These are phyloP conservation scores for Drosera spatulata DNA, from an alignment of 179 eudicot species.

Conservation along the genomic window DNA sequence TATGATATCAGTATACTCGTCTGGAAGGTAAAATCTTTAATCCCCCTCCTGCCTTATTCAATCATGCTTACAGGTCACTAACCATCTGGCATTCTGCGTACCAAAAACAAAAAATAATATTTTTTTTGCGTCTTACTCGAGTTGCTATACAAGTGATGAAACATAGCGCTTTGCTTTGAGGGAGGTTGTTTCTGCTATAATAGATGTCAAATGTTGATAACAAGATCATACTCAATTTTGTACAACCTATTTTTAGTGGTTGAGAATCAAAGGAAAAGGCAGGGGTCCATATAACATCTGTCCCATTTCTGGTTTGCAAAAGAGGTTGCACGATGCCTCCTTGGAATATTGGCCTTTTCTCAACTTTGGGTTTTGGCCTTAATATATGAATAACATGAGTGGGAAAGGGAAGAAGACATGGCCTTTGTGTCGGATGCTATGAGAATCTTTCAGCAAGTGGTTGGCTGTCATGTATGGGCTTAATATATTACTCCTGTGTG, in stretches of 20 bases:
- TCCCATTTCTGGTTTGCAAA: no score
- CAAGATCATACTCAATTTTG: no score
- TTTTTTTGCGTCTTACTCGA: background rate
- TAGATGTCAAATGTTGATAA: no score
- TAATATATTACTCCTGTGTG: no score
- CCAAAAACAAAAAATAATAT: background rate
- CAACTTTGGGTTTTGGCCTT: background rate
- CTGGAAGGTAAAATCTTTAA: slow-evolving; percentile 81
- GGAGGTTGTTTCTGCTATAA: no score
- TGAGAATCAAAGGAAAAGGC: background rate
- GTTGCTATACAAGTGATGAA: no score
- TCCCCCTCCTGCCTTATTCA: background rate
- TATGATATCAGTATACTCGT: slow-evolving; percentile 96
- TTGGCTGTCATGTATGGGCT: background rate
- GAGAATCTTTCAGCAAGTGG: slow-evolving; percentile 7
- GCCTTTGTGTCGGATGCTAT: background rate
- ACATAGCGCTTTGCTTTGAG: no score
- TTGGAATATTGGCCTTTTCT: background rate
- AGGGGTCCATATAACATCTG: background rate
- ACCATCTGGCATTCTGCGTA: background rate
- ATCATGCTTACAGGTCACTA: background rate
- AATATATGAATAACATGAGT: background rate
- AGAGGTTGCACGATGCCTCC: background rate
- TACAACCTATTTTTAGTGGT: background rate
- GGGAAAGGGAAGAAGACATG: background rate